A percentile compares a stretch with the other conserved stretches of the same genome.
These are phyloP conservation scores for Hypsizygus marmoreus DNA, from an alignment of 768 basidiomycete species.

Conservation along the genomic window DNA sequence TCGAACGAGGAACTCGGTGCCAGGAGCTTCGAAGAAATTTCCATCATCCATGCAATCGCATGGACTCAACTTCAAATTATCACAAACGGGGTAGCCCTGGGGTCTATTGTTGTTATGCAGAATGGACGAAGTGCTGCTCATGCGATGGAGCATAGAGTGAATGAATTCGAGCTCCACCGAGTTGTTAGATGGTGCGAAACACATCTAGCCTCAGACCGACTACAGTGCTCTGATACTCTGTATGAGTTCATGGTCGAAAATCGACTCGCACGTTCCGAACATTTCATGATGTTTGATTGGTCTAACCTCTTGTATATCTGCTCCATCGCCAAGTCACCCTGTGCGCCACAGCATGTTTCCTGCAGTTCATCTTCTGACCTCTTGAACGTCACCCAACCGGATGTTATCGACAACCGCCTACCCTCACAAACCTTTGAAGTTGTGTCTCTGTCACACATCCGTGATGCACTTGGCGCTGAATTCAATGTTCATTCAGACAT, in stretches of 20 bases:
- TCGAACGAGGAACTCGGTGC: conserved; percentile 46
- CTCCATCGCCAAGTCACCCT: conserved; percentile 54
- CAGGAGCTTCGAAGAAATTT: conserved; percentile 69
- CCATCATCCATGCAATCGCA: conserved; percentile 57
- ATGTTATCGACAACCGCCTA: conserved; percentile 19
- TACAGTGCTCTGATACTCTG: conserved; percentile 46
- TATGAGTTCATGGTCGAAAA: conserved; percentile 59
- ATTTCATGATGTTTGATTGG: conserved; percentile 68
- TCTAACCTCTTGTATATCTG: conserved; percentile 62
- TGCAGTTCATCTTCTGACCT: conserved; percentile 41
- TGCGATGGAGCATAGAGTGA: conserved; percentile 34
- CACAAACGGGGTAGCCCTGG: conserved; percentile 63
- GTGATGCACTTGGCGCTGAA: conserved; percentile 58
- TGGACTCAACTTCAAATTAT: conserved; percentile 71
- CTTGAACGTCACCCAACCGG: conserved; percentile 43
- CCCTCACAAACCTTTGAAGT: conserved; percentile 55
- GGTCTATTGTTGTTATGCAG: conserved; percentile 59
- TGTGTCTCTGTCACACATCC: conserved; percentile 58
- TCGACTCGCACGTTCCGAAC: conserved; percentile 34
- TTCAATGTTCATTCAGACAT: conserved; percentile 57
- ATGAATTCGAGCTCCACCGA: conserved; percentile 64
- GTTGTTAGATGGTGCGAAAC: conserved; percentile 51
- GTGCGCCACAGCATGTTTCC: conserved; percentile 21
- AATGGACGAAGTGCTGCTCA: conserved; percentile 28
- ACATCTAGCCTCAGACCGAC: conserved; percentile 43